These are phyloP conservation scores for Neonectria coccinea DNA, from an alignment of 2,329 filamentous ascomycete genomes.

Conservation along the genomic window DNA sequence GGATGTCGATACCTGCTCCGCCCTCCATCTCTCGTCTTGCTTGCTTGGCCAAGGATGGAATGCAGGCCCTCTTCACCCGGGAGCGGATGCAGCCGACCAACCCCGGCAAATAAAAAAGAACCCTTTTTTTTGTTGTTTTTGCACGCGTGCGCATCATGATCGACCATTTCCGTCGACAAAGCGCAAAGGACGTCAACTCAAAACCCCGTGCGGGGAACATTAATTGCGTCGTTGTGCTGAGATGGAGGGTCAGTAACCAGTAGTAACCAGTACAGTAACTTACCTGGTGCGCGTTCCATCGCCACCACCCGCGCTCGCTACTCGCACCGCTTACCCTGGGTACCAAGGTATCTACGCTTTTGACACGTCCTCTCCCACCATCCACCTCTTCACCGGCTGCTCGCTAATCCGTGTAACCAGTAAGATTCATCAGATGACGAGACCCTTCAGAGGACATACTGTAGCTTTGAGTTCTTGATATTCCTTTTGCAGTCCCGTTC, in stretches of 20 bases:
- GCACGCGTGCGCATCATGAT: too few species aligned
- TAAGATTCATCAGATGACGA: background rate
- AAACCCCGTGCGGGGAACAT: background rate
- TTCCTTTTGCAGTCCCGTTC: background rate
- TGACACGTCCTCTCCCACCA: background rate
- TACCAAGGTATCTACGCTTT: background rate
- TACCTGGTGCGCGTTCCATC: background rate
- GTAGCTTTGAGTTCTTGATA: background rate
- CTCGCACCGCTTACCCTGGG: background rate
- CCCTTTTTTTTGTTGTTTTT: background rate
- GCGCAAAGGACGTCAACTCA: background rate
- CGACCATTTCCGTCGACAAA: too few species aligned
- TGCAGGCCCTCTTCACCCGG: background rate
- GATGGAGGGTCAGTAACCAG: background rate
- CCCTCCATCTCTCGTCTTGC: background rate
- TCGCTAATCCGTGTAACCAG: background rate
- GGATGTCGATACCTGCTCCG: conserved; percentile 16
- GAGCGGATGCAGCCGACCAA: background rate
- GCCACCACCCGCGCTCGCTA: background rate
- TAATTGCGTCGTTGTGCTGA: background rate
- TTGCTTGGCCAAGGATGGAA: background rate
- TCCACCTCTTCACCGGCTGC: background rate
- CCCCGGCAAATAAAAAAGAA: background rate
- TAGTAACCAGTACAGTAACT: background rate
- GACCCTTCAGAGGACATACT: background rate